Percentiles rank a stretch among this genome's conserved stretches.
These are phyloP conservation scores for Penicillium freii DNA, from an alignment of 2,329 filamentous ascomycete genomes.

Conservation along the genomic window DNA sequence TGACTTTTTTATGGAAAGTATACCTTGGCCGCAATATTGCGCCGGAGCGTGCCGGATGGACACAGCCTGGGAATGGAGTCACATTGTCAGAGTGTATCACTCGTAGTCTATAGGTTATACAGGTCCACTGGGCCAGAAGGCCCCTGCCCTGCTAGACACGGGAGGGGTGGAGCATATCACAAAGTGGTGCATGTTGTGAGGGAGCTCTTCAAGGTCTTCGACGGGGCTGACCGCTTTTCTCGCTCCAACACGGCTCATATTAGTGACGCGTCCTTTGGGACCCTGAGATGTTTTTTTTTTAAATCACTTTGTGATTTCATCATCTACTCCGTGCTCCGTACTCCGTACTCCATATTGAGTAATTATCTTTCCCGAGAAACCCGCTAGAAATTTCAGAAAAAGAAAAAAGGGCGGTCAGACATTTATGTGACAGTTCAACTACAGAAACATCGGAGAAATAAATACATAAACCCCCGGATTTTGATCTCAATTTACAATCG, in stretches of 20 bases:
- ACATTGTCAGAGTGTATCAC: conserved; percentile 15
- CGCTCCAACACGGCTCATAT: conserved; percentile 16
- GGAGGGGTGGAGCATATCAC: conserved; percentile 12
- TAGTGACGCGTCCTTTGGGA: conserved; percentile 18
- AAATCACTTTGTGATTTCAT: background rate
- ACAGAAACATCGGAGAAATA: conserved; percentile 16
- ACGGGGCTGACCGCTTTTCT: conserved; percentile 16
- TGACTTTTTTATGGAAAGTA: background rate
- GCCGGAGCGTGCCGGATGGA: conserved; percentile 23
- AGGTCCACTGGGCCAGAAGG: conserved; percentile 1
- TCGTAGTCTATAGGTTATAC: background rate
- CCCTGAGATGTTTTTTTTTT: background rate
- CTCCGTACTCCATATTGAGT: background rate
- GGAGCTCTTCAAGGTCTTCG: background rate
- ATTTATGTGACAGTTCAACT: background rate
- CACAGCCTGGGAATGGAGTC: conserved; percentile 11
- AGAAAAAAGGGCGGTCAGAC: conserved; percentile 16
- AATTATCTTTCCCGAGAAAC: conserved; percentile 20
- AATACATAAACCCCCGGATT: conserved; percentile 1
- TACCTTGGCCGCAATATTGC: background rate
- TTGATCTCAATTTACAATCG: background rate
- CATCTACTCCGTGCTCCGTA: background rate
- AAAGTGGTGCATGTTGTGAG: background rate
- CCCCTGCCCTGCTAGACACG: conserved; percentile 20
- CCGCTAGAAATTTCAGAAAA: conserved; percentile 17